phyloP scores from a whole-genome alignment of 805 yeast species.

The Diddensiella transvaalensis region DNA sequence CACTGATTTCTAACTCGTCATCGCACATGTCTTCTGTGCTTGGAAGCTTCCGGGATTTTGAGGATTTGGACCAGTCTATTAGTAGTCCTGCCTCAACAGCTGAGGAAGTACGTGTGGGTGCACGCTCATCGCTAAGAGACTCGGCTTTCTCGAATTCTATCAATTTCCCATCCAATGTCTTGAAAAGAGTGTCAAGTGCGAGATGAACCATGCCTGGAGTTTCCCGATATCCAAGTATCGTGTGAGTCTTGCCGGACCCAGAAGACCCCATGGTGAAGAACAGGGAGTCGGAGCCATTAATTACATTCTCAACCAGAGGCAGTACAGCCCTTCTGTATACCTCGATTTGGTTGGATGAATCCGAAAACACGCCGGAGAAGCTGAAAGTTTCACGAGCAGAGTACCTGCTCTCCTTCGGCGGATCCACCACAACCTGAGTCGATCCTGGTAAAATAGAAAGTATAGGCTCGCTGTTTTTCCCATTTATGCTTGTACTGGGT shows the following conservation, averaged over 20 bases:
- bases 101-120: slow-evolving; percentile 18
- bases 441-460: slow-evolving; percentile 24
- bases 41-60: background rate
- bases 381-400: slow-evolving; percentile 27
- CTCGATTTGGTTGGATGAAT: slow-evolving; percentile 33
- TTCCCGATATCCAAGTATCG: slow-evolving; percentile 27
- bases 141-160: slow-evolving; percentile 24
- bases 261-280: slow-evolving; percentile 53
- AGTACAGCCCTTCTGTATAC: slow-evolving; percentile 36
- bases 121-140: slow-evolving; percentile 17
- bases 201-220: slow-evolving; percentile 39
- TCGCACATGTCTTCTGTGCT: background rate
- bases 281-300: slow-evolving; percentile 38
- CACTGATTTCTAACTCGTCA: slow-evolving; percentile 5
- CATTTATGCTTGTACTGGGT: slow-evolving; percentile 29
- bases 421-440: slow-evolving; percentile 25
- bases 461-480: slow-evolving; percentile 25
- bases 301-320: slow-evolving; percentile 33
- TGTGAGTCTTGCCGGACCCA: slow-evolving; percentile 45
- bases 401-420: slow-evolving; percentile 24
- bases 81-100: slow-evolving; percentile 24
- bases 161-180: slow-evolving; percentile 26
- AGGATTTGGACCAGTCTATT: slow-evolving; percentile 22
- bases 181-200: slow-evolving; percentile 36
- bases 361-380: slow-evolving; percentile 36